These are phyloP conservation scores for Sungouiella blattae DNA, from an alignment of 805 yeast species.

Conservation along the genomic window DNA sequence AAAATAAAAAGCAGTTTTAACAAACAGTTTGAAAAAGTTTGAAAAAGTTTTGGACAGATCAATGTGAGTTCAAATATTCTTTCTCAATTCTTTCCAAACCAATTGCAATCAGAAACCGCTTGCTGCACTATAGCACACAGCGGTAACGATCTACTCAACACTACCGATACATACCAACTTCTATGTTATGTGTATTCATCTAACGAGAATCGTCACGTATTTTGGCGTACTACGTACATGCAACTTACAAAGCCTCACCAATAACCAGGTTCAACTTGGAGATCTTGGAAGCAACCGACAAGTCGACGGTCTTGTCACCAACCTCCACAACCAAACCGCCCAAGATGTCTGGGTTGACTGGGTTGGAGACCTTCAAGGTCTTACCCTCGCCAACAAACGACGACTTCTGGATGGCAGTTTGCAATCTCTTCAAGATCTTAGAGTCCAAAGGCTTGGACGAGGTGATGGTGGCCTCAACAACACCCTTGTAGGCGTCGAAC, in stretches of 20 bases:
- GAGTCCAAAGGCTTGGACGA: constrained; percentile 83
- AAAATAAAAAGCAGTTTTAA: too few species aligned
- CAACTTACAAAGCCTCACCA: constrained; percentile 71
- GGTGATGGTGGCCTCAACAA: constrained; percentile 90
- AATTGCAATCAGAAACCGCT: too few species aligned
- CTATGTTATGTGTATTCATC: too few species aligned
- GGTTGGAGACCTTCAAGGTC: constrained; percentile 79
- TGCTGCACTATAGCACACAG: too few species aligned
- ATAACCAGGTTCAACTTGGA: constrained; percentile 85
- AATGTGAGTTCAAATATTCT: too few species aligned
- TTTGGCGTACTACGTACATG: not conserved
- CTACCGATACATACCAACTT: too few species aligned
- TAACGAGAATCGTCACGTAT: not conserved
- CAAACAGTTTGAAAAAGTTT: too few species aligned
- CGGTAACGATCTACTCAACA: too few species aligned
- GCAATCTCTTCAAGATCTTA: constrained; percentile 72
- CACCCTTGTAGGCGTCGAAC: constrained; percentile 85
- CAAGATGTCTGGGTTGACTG: constrained; percentile 82
- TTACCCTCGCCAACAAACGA: constrained; percentile 80
- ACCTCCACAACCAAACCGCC: constrained; percentile 97
- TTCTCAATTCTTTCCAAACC: too few species aligned
- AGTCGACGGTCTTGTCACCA: constrained; percentile 95
- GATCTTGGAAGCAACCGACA: constrained; percentile 80
- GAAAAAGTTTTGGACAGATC: too few species aligned
- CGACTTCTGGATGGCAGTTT: constrained; percentile 73